Conservation (phyloP, 345 rosid species). For the Dipteronia dyeriana region DNA sequence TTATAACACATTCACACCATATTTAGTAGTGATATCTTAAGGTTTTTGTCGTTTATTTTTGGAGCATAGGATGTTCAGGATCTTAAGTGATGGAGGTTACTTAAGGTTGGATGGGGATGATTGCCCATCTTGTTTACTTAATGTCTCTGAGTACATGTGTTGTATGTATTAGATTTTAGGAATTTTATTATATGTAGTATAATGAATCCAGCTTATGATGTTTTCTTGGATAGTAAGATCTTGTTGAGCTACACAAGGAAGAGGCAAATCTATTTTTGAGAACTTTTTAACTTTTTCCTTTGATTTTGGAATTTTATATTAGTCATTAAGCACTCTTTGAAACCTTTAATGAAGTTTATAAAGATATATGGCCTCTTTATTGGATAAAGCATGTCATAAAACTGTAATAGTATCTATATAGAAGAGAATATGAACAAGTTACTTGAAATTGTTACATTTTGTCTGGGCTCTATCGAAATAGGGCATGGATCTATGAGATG, state of each 20-base stretch:
- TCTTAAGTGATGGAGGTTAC: neutral
- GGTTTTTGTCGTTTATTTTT: neutral
- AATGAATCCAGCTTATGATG: neutral
- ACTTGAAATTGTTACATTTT: neutral
- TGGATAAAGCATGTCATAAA: neutral
- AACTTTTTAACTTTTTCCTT: neutral
- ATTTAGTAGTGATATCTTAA: neutral
- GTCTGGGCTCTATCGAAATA: neutral
- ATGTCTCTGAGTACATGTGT: neutral
- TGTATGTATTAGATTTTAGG: neutral
- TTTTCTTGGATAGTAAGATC: neutral
- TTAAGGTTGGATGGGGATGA: neutral
- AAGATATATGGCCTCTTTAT: neutral
- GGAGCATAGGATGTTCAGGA: neutral
- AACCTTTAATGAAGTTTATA: neutral
- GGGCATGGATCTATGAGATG: neutral
- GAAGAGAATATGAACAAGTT: neutral
- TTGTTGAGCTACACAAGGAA: neutral
- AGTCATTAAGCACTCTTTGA: neutral
- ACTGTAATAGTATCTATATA: neutral
- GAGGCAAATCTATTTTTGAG: neutral
- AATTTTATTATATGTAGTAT: neutral
- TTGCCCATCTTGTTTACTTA: neutral
- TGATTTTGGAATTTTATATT: neutral
- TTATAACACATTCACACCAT: neutral